A percentile compares a stretch with the other conserved stretches of the same genome.
Evolutionary conservation across 306 rosid genomes (phyloP).

Genomic region (Quercus engelmannii): DNA sequence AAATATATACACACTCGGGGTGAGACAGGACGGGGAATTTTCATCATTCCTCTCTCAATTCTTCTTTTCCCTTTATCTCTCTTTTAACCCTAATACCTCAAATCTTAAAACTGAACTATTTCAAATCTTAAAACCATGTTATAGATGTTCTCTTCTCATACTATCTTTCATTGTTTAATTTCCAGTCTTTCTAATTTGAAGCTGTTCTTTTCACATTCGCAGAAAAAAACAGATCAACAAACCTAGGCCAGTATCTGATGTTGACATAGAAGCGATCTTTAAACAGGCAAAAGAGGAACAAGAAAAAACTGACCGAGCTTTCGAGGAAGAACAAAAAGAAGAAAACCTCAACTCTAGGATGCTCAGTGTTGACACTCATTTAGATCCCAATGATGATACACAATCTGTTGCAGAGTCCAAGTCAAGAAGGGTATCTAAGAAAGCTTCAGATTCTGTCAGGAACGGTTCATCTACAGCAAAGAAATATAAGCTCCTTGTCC

Average conservation of each 20-base stretch:
- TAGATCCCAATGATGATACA: constrained; percentile 23
- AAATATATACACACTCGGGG: too few species aligned
- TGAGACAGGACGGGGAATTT: too few species aligned
- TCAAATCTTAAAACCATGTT: constrained; percentile 1
- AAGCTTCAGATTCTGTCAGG: constrained; percentile 28
- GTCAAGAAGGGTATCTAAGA: constrained; percentile 40
- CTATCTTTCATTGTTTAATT: not conserved
- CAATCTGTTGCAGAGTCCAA: constrained; percentile 41
- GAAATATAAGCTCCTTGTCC: constrained; percentile 27
- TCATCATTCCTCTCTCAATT: too few species aligned
- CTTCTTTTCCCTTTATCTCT: too few species aligned
- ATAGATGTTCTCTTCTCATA: not conserved
- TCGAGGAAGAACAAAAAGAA: constrained; percentile 58
- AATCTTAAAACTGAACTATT: too few species aligned
- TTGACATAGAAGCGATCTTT: constrained; percentile 71
- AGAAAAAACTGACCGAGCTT: constrained; percentile 60
- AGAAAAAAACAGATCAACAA: constrained; percentile 79
- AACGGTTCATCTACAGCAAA: constrained; percentile 28
- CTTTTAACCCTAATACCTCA: too few species aligned
- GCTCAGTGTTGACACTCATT: constrained; percentile 9
- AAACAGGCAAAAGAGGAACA: constrained; percentile 75
- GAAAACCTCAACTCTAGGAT: constrained; percentile 19
- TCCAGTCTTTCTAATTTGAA: constrained; percentile 5
- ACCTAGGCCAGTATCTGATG: constrained; percentile 66
- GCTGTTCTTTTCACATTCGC: constrained; percentile 21